These are phyloP conservation scores for Dryas octopetala DNA, from an alignment of 306 rosid genomes.

Conservation along the genomic window DNA sequence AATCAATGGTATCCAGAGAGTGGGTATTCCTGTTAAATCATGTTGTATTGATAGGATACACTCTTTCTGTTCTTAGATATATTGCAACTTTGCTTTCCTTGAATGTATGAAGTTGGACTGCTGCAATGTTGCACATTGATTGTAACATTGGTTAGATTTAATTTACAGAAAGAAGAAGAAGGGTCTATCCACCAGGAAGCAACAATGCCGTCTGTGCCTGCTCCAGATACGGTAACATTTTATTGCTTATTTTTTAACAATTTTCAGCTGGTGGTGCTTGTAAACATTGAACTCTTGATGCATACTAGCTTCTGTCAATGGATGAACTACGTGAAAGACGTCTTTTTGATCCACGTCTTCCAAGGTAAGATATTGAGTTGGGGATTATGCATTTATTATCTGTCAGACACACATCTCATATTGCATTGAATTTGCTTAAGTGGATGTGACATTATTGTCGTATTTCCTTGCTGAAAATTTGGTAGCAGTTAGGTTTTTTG, in stretches of 20 bases:
- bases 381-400: background rate
- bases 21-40: background rate
- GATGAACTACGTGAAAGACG: constrained; percentile 85
- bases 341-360: constrained; percentile 78
- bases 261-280: background rate
- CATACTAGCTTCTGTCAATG: constrained; percentile 71
- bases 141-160: constrained; percentile 29
- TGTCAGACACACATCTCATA: background rate
- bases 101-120: background rate
- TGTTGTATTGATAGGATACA: background rate
- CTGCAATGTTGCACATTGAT: background rate
- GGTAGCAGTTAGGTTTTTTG: background rate
- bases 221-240: constrained; percentile 61
- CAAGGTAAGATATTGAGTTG: constrained; percentile 48
- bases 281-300: constrained; percentile 15
- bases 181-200: constrained; percentile 77
- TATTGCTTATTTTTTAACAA: background rate
- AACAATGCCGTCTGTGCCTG: constrained; percentile 64
- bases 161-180: constrained; percentile 70
- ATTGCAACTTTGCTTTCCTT: constrained; percentile 12
- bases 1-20: background rate
- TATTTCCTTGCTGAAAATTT: background rate
- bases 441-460: background rate
- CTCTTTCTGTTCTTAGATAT: background rate
- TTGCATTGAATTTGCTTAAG: background rate